Conservation (phyloP, 1,284 basidiomycete genomes). For the Trametes polyzona region DNA sequence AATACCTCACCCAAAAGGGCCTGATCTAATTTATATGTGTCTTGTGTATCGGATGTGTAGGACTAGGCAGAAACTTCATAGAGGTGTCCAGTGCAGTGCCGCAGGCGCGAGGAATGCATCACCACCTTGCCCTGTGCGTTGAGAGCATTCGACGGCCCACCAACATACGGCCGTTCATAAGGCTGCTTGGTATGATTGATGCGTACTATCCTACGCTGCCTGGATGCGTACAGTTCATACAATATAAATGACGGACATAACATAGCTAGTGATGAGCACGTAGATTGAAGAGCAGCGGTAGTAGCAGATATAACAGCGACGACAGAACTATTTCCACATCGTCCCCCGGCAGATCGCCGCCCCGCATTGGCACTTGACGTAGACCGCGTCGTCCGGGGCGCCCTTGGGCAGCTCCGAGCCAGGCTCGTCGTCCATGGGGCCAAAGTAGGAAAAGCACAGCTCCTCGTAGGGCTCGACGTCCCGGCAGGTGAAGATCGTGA, state of each 20-base stretch:
- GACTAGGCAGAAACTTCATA: slow-evolving; percentile 12
- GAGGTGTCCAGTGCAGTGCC: background rate
- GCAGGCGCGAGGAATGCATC: no score
- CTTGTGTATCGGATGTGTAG: slow-evolving; percentile 17
- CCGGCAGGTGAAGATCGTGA: slow-evolving; percentile 72
- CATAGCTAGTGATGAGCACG: background rate
- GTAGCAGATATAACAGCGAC: no score
- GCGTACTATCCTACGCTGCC: background rate
- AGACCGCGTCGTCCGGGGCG: slow-evolving; percentile 46
- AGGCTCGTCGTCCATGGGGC: slow-evolving; percentile 50
- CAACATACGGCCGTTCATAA: no score
- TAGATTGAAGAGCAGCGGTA: background rate
- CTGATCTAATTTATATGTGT: slow-evolving; percentile 46
- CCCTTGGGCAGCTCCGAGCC: slow-evolving; percentile 26
- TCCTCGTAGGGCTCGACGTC: slow-evolving; percentile 75
- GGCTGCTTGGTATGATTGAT: no score
- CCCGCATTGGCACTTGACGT: slow-evolving; percentile 56
- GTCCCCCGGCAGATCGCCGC: slow-evolving; percentile 39
- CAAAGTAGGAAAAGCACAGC: slow-evolving; percentile 82
- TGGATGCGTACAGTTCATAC: background rate
- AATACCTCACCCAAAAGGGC: slow-evolving; percentile 75
- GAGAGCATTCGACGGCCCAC: no score
- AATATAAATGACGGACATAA: slow-evolving; percentile 15
- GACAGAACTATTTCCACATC: slow-evolving; percentile 34
- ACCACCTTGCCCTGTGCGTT: no score